These are phyloP conservation scores for Saccharomycopsis fibuligera DNA, from an alignment of 805 yeast genomes.

Conservation along the genomic window DNA sequence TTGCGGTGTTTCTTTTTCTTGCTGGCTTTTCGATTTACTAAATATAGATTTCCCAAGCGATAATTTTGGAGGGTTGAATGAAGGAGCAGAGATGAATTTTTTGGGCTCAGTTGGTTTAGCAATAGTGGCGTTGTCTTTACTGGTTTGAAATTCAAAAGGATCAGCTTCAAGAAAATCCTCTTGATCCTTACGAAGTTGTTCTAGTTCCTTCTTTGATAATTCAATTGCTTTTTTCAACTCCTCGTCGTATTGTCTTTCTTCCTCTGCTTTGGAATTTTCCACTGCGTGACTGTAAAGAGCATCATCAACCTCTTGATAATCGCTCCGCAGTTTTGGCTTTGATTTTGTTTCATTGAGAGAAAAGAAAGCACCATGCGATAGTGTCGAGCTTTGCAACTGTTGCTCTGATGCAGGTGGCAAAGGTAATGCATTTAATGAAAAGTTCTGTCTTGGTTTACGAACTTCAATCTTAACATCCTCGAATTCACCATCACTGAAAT, in stretches of 20 bases:
- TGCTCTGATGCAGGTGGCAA: slow-evolving; percentile 27
- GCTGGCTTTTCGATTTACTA: slow-evolving; percentile 2
- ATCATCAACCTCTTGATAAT: slow-evolving; percentile 19
- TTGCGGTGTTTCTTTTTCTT: background rate
- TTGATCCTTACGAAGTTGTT: slow-evolving; percentile 25
- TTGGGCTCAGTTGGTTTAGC: too few species aligned
- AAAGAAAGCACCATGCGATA: background rate
- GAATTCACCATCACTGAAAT: slow-evolving; percentile 51
- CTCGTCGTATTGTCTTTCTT: slow-evolving; percentile 12
- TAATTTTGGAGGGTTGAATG: slow-evolving; percentile 3
- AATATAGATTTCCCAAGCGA: slow-evolving; percentile 20
- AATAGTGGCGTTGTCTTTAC: background rate
- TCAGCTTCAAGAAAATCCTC: slow-evolving; percentile 19
- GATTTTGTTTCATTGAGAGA: background rate
- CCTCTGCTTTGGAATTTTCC: slow-evolving; percentile 27
- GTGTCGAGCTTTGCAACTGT: background rate
- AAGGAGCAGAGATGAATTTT: too few species aligned
- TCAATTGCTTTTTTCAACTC: slow-evolving; percentile 40
- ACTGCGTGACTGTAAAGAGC: slow-evolving; percentile 20
- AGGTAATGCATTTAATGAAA: slow-evolving; percentile 38
- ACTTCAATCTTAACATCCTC: slow-evolving; percentile 54
- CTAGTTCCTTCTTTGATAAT: slow-evolving; percentile 38
- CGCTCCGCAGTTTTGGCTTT: background rate
- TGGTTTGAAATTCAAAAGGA: slow-evolving; percentile 9
- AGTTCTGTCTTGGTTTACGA: slow-evolving; percentile 28